phyloP scores from a whole-genome alignment of 441 rosid species.

The Manihot esculenta region DNA sequence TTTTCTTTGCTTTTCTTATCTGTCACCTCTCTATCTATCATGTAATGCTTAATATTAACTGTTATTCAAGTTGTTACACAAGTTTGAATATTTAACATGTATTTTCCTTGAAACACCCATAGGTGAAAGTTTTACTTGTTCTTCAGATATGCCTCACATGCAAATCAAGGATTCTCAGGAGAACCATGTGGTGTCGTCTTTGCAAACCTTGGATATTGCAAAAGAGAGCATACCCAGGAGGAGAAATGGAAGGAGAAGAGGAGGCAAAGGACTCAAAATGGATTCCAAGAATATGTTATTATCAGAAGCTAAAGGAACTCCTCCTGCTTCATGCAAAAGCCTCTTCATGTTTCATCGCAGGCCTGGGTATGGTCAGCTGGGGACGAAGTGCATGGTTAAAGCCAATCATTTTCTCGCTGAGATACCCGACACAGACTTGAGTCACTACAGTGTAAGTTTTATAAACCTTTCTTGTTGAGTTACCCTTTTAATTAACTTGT shows the following conservation, averaged over 20 bases:
- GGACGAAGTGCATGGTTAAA: constrained; percentile 45
- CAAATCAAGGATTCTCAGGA: constrained; percentile 13
- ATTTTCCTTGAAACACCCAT: background rate
- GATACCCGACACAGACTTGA: constrained; percentile 40
- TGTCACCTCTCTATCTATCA: background rate
- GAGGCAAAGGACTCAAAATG: background rate
- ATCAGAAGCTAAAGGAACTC: background rate
- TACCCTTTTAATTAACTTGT: background rate
- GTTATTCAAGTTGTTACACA: background rate
- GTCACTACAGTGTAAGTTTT: constrained; percentile 44
- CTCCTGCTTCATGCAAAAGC: constrained; percentile 15
- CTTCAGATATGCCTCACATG: constrained; percentile 18
- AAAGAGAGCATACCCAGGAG: background rate
- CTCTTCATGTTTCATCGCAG: constrained; percentile 13
- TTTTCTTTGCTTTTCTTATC: background rate
- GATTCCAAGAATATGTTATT: background rate
- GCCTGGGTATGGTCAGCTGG: constrained; percentile 44
- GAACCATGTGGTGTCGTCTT: background rate
- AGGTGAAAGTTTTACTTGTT: background rate
- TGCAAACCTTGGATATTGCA: background rate
- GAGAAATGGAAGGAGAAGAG: constrained; percentile 12
- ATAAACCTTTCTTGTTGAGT: background rate
- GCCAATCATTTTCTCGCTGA: constrained; percentile 56
- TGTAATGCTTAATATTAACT: background rate
- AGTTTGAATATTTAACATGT: background rate